Conservation (phyloP, 306 rosid species). For the Citrullus colocynthis region DNA sequence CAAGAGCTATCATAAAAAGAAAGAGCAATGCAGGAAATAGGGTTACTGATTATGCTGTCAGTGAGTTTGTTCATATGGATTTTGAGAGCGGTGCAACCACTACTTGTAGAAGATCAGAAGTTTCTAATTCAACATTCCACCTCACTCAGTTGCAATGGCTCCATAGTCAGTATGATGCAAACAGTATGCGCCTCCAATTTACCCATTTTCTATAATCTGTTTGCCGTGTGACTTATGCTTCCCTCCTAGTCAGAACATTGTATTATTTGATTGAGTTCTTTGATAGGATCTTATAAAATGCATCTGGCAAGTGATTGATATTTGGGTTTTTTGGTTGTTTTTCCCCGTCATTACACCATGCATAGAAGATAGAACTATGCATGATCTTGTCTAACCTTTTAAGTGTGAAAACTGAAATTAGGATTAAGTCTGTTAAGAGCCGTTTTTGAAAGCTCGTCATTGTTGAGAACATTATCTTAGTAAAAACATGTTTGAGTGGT, state of each 20-base stretch:
- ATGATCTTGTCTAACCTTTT: not conserved
- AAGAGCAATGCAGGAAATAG: slow-evolving; percentile 34
- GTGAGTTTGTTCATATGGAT: slow-evolving; percentile 64
- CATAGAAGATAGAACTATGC: not conserved
- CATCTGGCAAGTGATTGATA: not conserved
- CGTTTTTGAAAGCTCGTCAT: not conserved
- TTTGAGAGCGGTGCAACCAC: slow-evolving; percentile 58
- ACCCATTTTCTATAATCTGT: not conserved
- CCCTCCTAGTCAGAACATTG: not conserved
- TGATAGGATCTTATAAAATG: not conserved
- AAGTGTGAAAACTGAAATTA: not conserved
- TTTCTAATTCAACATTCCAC: slow-evolving; percentile 52
- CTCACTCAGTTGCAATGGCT: slow-evolving; percentile 81
- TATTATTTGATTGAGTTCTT: not conserved
- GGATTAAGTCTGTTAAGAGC: not conserved
- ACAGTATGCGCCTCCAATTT: slow-evolving; percentile 20
- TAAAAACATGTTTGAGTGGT: not conserved
- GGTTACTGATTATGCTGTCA: slow-evolving; percentile 59
- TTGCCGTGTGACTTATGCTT: not conserved
- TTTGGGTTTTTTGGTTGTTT: not conserved
- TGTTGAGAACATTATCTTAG: not conserved
- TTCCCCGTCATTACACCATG: not conserved
- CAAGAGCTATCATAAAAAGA: slow-evolving; percentile 29
- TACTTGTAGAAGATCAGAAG: slow-evolving; percentile 60
- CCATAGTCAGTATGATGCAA: slow-evolving; percentile 48